Conservation (phyloP, 768 basidiomycete species). For the Rhizopogon roseolus region DNA sequence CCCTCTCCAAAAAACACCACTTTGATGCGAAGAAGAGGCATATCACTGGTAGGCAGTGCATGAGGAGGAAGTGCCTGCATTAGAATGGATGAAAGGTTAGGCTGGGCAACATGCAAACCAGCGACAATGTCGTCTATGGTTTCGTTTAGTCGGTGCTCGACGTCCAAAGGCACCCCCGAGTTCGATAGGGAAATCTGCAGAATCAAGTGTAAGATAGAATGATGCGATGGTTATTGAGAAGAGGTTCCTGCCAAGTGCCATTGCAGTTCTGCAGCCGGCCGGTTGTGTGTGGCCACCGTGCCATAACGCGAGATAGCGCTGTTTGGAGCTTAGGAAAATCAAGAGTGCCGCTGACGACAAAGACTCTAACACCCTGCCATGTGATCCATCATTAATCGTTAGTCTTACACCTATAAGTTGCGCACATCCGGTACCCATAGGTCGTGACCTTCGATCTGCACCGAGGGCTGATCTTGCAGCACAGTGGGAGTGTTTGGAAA, state of each 20-base stretch:
- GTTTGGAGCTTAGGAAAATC: conserved; percentile 12
- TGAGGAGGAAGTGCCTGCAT: conserved; percentile 9
- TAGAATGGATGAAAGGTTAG: conserved; percentile 12
- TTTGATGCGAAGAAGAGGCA: conserved; percentile 23
- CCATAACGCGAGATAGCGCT: conserved; percentile 14
- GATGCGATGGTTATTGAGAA: neutral
- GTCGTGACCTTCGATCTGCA: conserved; percentile 17
- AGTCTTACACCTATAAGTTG: neutral
- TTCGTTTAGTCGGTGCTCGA: conserved; percentile 5
- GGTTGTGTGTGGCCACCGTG: conserved; percentile 17
- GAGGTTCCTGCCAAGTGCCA: conserved; percentile 15
- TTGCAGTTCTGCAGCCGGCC: conserved; percentile 13
- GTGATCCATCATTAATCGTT: neutral
- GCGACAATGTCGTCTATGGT: conserved; percentile 6
- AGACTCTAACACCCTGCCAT: conserved; percentile 7
- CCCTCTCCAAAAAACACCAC: conserved; percentile 15
- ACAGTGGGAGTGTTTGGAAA: conserved; percentile 12
- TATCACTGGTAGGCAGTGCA: conserved; percentile 9
- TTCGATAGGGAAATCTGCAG: conserved; percentile 17
- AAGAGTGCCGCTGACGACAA: conserved; percentile 10
- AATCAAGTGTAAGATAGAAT: neutral
- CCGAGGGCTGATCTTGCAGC: conserved; percentile 2
- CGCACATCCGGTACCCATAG: conserved; percentile 13
- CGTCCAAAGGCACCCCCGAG: conserved; percentile 10
- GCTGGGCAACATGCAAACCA: conserved; percentile 19